phyloP scores from a whole-genome alignment of 345 rosid genomes.

The Euphorbia lathyris region DNA sequence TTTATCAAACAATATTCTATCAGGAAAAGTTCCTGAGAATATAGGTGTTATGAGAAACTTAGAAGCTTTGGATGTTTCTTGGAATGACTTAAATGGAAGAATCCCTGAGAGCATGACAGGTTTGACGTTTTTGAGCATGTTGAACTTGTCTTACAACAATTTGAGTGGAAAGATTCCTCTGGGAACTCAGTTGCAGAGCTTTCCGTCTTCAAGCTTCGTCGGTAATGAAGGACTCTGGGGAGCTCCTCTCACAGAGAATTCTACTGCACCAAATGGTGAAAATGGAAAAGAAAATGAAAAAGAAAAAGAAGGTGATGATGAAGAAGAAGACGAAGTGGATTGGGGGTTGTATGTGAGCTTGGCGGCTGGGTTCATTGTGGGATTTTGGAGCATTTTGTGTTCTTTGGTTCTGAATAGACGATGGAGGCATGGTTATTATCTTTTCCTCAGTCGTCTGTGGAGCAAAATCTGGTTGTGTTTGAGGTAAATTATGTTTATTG shows the following conservation, averaged over 20 bases:
- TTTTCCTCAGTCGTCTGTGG: background rate
- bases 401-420: background rate
- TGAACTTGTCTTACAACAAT: background rate
- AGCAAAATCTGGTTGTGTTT: background rate
- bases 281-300: background rate
- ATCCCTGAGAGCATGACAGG: background rate
- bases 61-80: background rate
- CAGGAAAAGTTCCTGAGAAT: background rate
- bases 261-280: background rate
- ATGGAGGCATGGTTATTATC: background rate
- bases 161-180: background rate
- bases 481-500: too few relatives aligned
- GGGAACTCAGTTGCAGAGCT: background rate
- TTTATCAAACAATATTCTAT: background rate
- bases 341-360: slow-evolving; percentile 1
- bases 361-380: background rate
- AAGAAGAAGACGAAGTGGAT: background rate
- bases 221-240: background rate
- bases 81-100: background rate
- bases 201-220: background rate
- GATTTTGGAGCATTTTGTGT: background rate
- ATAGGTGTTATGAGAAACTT: background rate
- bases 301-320: too few relatives aligned
- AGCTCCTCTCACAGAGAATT: background rate
- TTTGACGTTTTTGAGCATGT: background rate